A percentile compares a stretch with the other conserved stretches of the same genome.
Evolutionary conservation across 192 early-diverging fungal species (phyloP).

Genomic region (Geosiphon pyriformis): DNA sequence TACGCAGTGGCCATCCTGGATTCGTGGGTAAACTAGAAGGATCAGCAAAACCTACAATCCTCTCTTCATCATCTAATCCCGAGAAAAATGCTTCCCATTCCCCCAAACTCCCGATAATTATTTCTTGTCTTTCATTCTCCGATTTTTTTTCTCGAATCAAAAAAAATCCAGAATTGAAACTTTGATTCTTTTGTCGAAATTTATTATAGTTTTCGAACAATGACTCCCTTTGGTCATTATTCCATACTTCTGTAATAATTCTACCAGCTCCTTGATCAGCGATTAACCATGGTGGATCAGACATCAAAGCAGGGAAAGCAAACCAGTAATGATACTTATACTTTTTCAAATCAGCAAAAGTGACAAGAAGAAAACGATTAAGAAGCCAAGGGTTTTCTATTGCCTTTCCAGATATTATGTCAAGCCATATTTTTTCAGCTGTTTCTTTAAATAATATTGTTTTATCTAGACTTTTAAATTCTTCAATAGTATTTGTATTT

Average conservation of each 20-base stretch:
- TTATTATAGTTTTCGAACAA: constrained; percentile 23
- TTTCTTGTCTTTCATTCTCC: not conserved
- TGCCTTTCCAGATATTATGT: constrained; percentile 62
- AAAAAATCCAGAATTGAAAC: constrained; percentile 35
- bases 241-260: constrained; percentile 20
- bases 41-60: constrained; percentile 77
- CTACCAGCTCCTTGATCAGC: constrained; percentile 21
- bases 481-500: constrained; percentile 95
- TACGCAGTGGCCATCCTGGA: constrained; percentile 93
- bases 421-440: constrained; percentile 66
- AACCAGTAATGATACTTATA: constrained; percentile 96
- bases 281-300: constrained; percentile 53
- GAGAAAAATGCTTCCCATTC: constrained; percentile 55
- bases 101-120: constrained; percentile 39
- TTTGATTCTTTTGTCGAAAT: constrained; percentile 12
- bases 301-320: constrained; percentile 81
- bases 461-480: constrained; percentile 82
- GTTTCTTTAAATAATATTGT: constrained; percentile 51
- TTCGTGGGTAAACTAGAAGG: constrained; percentile 68
- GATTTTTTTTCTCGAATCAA: constrained; percentile 21
- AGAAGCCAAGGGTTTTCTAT: constrained; percentile 59
- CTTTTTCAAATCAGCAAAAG: constrained; percentile 96
- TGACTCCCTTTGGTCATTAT: constrained; percentile 6
- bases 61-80: constrained; percentile 32
- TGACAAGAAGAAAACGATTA: constrained; percentile 68